Base-by-base conservation (phyloP, 2,329 filamentous ascomycete species). In the Colletotrichum tofieldiae region DNA sequence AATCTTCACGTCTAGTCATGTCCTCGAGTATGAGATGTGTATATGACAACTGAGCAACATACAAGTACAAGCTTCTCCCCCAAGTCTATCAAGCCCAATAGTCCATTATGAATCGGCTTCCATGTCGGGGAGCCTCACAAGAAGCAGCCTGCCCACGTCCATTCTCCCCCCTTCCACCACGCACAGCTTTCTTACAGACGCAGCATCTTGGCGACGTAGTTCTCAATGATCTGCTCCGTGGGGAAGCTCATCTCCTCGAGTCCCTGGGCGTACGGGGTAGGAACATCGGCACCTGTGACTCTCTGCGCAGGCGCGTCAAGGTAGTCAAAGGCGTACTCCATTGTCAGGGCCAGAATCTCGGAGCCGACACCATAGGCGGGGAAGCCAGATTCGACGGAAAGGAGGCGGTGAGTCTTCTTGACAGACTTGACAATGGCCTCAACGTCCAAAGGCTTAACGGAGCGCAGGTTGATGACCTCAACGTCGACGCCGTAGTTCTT, bases 291-390 rank as follows among this genome's bases (percentile, higher is more conserved):
- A 82, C 96, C 96, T 72, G 96, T 98, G 79, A 99, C 92, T 84
- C 96, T 93, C 84, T 96, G 93, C 74, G 95, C 96, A 59, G 96
- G 96, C 68, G 95, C 94, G 80, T 98, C 92, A 76, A 99, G 93
- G 87, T 97, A 98, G 87, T 99, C 96, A 81, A 98, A 99, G 75
- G 91, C 95, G 84, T 98, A 99, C 86, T 99, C 96, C 93, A 97
- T 97, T 75, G 94, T 92, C 73, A 98, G 88, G 72, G 96, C 96
- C 75, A 99, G 90, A 79, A 99, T 95, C 87, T 99, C 96, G 70
- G 96, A 90, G 72, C 92, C 90, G 77, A 99, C 94, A 82, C 96
- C 96, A 81, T 95, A 99, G 79, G 94, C 94, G 75, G 96, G 96
- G 91, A 95, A 99, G 76, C 96, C 96, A 69, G 95, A 98, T 86